These are phyloP conservation scores for Meira miltonrushii DNA, from an alignment of 1,284 basidiomycete species.

Conservation along the genomic window DNA sequence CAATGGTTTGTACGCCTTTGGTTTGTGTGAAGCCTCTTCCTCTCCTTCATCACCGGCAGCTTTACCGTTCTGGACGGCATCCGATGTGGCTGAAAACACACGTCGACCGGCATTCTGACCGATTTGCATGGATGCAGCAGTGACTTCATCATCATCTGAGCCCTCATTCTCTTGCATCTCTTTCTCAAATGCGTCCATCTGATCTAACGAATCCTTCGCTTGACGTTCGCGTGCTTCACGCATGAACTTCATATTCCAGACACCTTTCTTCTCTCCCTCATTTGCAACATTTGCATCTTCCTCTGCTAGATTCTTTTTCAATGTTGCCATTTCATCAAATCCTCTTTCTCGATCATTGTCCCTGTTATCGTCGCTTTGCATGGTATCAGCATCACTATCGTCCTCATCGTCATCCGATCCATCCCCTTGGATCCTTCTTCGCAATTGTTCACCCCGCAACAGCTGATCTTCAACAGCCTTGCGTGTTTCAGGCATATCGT, in stretches of 20 bases:
- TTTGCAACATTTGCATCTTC: slow-evolving; percentile 19
- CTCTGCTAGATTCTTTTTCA: slow-evolving; percentile 20
- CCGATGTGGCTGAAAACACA: slow-evolving; percentile 16
- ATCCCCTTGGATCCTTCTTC: slow-evolving; percentile 33
- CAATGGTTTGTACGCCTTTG: background rate
- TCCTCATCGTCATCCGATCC: slow-evolving; percentile 22
- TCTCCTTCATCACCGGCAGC: background rate
- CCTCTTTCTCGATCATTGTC: slow-evolving; percentile 18
- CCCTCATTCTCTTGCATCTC: slow-evolving; percentile 13
- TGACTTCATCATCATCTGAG: background rate
- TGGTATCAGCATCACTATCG: slow-evolving; percentile 18
- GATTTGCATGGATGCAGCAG: background rate
- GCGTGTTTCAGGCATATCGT: slow-evolving; percentile 32
- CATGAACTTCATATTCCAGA: slow-evolving; percentile 53
- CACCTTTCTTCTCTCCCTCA: slow-evolving; percentile 32
- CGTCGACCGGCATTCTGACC: slow-evolving; percentile 4
- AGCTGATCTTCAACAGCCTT: slow-evolving; percentile 44
- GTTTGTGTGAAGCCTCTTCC: background rate
- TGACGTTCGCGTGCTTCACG: slow-evolving; percentile 45
- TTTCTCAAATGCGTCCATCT: slow-evolving; percentile 30
- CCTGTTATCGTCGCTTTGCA: slow-evolving; percentile 19
- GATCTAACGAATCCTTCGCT: slow-evolving; percentile 24
- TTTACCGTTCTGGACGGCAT: background rate
- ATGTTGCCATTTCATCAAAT: slow-evolving; percentile 35
- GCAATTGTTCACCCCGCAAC: slow-evolving; percentile 28